These are phyloP conservation scores for Eucalyptus pauciflora DNA, from an alignment of 345 rosid species.

Conservation along the genomic window DNA sequence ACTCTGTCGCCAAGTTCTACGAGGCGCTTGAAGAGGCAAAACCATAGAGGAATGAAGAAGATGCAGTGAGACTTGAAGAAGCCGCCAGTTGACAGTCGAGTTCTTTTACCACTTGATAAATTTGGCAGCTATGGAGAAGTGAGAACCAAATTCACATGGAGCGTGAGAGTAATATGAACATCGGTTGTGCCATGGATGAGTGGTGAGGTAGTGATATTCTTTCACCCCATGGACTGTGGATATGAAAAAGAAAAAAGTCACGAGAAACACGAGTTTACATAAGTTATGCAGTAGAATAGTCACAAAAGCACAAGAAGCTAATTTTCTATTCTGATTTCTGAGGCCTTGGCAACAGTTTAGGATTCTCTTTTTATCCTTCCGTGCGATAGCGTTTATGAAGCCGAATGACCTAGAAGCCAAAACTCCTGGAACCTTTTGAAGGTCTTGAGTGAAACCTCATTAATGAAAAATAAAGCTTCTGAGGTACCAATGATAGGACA, in stretches of 20 bases:
- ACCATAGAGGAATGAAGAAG: too few relatives aligned
- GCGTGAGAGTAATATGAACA: not conserved
- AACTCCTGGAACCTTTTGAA: not conserved
- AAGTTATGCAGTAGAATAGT: too few relatives aligned
- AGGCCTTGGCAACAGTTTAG: not conserved
- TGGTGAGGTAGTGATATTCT: not conserved
- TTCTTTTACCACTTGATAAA: not conserved
- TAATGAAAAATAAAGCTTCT: not conserved
- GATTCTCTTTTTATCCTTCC: too few relatives aligned
- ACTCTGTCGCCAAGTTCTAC: too few relatives aligned
- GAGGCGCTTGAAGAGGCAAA: too few relatives aligned
- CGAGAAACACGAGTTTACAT: rapidly evolving
- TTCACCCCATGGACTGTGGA: not conserved
- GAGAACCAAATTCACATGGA: not conserved
- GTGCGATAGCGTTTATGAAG: not conserved
- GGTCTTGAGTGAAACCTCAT: not conserved
- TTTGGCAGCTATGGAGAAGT: not conserved
- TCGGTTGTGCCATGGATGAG: not conserved
- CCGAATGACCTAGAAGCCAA: not conserved
- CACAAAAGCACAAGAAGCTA: not conserved
- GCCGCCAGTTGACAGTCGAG: not conserved
- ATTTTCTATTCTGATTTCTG: not conserved
- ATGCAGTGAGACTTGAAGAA: not conserved
- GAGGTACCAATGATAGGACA: not conserved
- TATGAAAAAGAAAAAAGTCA: not conserved